Base-by-base conservation (phyloP, 1,284 basidiomycete genomes). In the Porogramme epimiltina region DNA sequence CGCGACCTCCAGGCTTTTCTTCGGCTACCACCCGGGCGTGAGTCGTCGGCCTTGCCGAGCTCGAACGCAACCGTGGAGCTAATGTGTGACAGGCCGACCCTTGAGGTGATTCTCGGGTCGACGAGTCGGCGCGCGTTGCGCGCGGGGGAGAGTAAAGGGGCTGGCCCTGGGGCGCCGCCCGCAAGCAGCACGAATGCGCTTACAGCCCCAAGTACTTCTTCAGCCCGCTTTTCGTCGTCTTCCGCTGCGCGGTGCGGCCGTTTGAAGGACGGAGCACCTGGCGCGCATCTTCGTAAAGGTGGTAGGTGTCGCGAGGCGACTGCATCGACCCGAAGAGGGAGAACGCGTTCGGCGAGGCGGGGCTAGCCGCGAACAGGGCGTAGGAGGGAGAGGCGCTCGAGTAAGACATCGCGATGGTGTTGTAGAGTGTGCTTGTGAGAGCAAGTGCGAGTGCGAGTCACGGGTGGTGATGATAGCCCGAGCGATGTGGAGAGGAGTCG, bases 281-380 rank as follows among this genome's bases (percentile, higher is more conserved):
- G 33, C 58, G 55, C n/a, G 62, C 56, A 25, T 65, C 64, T 40
- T 64, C 64, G 50, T 60, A 63, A 52, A 62, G 55, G 44, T 54
- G 44, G 47, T 67, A 60, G 31, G 59, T 56, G 39, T 66, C 64
- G 42, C 64, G 61, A 0, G 64, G 65, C 8, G 63, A 63, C 39
- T 64, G 62, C 16, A 61, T 52, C 40, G 56, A 42, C 2, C 56
- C 19, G 58, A 65, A 66, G 33, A 67, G 54, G 39, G 47, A 49
- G 54, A 67, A 66, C 3, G 62, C 63, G 47, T 62, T 59, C n/a
- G 59, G 59, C 13, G 60, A 51, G 25, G 59, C 45, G 31, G 58
- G 50, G 26, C 56, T 36, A 42, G 55, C 19, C 37, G 60, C 36
- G 46, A 56, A 50, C 56, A 61, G 55, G 40, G 47, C 39, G 53